Conservation (phyloP, 2,329 filamentous ascomycete genomes). For the Trichoderma brevicompactum region DNA sequence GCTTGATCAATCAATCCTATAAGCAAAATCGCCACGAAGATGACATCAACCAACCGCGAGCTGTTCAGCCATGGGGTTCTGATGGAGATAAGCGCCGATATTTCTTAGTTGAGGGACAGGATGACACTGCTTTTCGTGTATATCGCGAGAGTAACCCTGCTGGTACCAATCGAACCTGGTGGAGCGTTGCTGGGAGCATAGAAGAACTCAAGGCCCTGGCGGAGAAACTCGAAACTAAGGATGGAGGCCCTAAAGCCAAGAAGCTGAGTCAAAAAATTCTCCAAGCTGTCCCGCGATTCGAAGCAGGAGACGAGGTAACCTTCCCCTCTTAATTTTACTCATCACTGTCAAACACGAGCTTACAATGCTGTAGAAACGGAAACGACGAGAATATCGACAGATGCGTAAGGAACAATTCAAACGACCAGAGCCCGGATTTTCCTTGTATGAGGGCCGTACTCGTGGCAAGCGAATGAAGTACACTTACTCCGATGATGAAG, state of each 20-base stretch:
- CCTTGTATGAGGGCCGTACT: constrained; percentile 93
- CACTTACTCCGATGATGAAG: constrained; percentile 90
- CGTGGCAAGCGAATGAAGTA: constrained; percentile 96
- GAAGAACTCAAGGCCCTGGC: constrained; percentile 79
- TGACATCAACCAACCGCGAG: constrained; percentile 80
- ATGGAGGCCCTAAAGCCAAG: constrained; percentile 80
- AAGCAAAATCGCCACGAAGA: constrained; percentile 83
- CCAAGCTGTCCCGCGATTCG: constrained; percentile 83
- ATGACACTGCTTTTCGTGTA: constrained; percentile 91
- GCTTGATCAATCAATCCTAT: constrained; percentile 84
- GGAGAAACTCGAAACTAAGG: constrained; percentile 74
- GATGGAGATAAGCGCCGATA: constrained; percentile 92
- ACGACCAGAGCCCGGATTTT: constrained; percentile 85
- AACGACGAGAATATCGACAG: constrained; percentile 87
- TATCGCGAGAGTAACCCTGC: constrained; percentile 92
- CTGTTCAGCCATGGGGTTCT: constrained; percentile 87
- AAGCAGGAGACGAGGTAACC: constrained; percentile 85
- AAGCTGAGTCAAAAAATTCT: constrained; percentile 77
- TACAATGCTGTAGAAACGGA: constrained; percentile 71
- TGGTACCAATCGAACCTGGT: constrained; percentile 79
- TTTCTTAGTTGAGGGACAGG: constrained; percentile 89
- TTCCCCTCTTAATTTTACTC: neutral
- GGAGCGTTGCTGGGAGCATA: constrained; percentile 88
- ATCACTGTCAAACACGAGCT: neutral
- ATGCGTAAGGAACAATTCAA: constrained; percentile 85